Percentiles rank a stretch among this genome's conserved stretches.
Evolutionary conservation across 495 filamentous ascomycete genomes (phyloP).

Genomic region (Penicillium riverlandense): DNA sequence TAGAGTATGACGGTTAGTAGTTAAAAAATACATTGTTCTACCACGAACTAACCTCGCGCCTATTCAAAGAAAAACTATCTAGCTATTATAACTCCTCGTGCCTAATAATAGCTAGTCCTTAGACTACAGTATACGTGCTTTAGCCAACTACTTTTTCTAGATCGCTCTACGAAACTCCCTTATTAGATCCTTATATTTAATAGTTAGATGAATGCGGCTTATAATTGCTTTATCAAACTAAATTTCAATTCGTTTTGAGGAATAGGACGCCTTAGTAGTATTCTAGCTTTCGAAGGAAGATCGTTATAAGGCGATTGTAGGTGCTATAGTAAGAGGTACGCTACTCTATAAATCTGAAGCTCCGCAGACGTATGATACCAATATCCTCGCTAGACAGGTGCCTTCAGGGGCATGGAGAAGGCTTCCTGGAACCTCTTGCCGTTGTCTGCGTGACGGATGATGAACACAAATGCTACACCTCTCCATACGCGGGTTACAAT

Average conservation of each 20-base stretch:
- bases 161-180: constrained; percentile 5
- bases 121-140: not conserved
- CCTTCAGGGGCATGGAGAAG: too few relatives aligned
- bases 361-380: too few relatives aligned
- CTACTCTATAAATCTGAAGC: too few relatives aligned
- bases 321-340: not conserved
- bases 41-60: constrained; percentile 15
- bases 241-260: constrained; percentile 43
- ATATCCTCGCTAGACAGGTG: too few relatives aligned
- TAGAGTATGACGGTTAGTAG: constrained; percentile 5
- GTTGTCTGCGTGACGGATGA: too few relatives aligned
- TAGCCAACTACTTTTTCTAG: constrained; percentile 1
- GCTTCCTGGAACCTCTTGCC: too few relatives aligned
- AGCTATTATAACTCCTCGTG: not conserved
- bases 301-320: constrained; percentile 1
- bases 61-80: constrained; percentile 12
- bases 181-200: constrained; percentile 18
- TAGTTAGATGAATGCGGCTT: constrained; percentile 31
- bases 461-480: too few relatives aligned
- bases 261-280: constrained; percentile 48
- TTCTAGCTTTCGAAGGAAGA: constrained; percentile 47
- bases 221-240: too few relatives aligned
- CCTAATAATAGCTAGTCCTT: not conserved
- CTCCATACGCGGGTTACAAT: too few relatives aligned
- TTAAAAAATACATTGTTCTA: not conserved